Evolutionary conservation across 371 early-diverging fungal genomes (phyloP), one percentile per base, ranked within the genome.

Genomic region (Zopfochytrium polystomum): DNA sequence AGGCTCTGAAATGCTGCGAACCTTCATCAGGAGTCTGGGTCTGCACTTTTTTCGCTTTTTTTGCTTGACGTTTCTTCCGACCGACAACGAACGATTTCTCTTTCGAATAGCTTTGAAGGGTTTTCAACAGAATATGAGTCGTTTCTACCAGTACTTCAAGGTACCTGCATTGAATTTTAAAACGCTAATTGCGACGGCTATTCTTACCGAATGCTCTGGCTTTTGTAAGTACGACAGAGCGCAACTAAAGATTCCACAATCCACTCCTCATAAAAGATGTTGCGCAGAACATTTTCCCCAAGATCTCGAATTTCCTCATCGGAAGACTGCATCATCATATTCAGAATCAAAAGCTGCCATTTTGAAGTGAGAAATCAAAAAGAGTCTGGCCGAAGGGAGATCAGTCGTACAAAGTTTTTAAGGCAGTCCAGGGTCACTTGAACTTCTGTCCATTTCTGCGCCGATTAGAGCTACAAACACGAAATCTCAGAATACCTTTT

Each of bases 201-300:
- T 9, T 48, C 65, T 59, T 75, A 83, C 84, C 65, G 68, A 15
- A 47, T 65, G 0, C 80, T 79, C 52, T 83, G 85, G 2, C 32
- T 59, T 13, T 60, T 78, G 65, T 80, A 84, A 7, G 54, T 52
- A 27, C 71, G 70, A 1, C 80, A 60, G 22, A 86, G 58, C 2
- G 79, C 74, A 22, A 78, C 55, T 51, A 87, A 71, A 13, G 85
- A 38, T 43, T 90, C 88, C 6, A 88, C 62, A 0, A 80, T 79
- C 0, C 80, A 68, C 23, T 84, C 80, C 32, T 88, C 88, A 54
- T 90, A 85, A 55, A 82, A 88, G 26, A 90, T 57, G 44, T 88
- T 88, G 60, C 79, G 80, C 60, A 86, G 90, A 42, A 88, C 78
- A 65, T 81, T 79, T 22, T 80, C 83, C 4, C 88, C 80, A 0